Evolutionary conservation across 345 rosid species (phyloP).

Genomic region (Kernera saxatilis): DNA sequence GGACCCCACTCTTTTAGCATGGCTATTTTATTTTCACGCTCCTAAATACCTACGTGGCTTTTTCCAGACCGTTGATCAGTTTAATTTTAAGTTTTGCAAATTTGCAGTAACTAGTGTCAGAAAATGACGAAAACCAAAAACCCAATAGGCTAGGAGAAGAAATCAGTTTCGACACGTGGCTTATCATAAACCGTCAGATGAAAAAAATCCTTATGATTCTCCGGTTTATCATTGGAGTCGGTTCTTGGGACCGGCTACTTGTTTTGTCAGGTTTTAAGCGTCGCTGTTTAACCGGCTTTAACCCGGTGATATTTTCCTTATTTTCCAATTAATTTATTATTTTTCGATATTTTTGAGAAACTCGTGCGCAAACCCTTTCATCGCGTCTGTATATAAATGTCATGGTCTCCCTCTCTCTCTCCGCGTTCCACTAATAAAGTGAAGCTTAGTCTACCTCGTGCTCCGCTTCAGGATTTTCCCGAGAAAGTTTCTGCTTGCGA

Average conservation of each 20-base stretch:
- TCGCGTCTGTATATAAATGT: constrained; percentile 9
- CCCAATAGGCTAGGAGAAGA: constrained; percentile 15
- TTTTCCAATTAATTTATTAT: neutral
- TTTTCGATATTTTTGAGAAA: constrained; percentile 17
- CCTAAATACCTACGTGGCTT: constrained; percentile 3
- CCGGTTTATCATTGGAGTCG: constrained; percentile 26
- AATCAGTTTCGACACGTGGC: constrained; percentile 3
- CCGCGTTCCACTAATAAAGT: constrained; percentile 20
- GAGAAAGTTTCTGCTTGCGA: constrained; percentile 8
- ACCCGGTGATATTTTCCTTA: constrained; percentile 3
- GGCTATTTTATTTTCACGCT: neutral
- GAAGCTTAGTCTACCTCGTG: constrained; percentile 22
- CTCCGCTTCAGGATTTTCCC: constrained; percentile 24
- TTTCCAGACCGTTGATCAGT: neutral
- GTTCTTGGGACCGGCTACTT: constrained; percentile 16
- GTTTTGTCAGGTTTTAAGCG: neutral
- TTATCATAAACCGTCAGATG: constrained; percentile 2
- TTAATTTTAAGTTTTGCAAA: neutral
- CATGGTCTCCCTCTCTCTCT: constrained; percentile 16
- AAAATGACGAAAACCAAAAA: constrained; percentile 13
- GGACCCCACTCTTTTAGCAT: constrained; percentile 5
- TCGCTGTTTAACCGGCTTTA: constrained; percentile 7
- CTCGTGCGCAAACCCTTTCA: constrained; percentile 11
- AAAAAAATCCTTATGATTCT: neutral
- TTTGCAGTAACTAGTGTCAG: neutral